Evolutionary conservation across 228 moss, liverwort and hornwort genomes (phyloP), one percentile per base, ranked within the genome.

Genomic region (Sphagnum magellanicum): DNA sequence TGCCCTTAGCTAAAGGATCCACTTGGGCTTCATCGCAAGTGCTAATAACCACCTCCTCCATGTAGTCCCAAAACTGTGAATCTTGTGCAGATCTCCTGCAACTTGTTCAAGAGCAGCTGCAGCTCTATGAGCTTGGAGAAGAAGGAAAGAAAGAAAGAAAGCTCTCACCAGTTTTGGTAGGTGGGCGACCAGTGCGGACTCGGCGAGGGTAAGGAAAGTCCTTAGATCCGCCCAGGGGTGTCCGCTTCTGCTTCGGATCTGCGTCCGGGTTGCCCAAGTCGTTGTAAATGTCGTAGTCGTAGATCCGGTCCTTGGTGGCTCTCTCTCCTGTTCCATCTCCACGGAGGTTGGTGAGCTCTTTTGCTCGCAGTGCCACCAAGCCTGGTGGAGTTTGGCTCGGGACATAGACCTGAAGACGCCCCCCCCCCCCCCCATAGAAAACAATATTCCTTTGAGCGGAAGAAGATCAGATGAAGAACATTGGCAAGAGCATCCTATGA

Each of bases 261-360:
- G 66, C 78, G 67, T 91, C 91, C 47, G 84, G 60, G 75, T 86
- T 76, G 48, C 88, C 91, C 11, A 88, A 80, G 73, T 91, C 88
- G 10, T 91, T 87, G 84, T 91, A 91, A 5, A 75, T 12, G n/a
- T 68, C 84, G 68, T 91, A 91, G 68, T 91, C 91, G 65, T 88
- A 91, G 48, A 91, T 67, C 59, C 91, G 88, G 53, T 91, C 91
- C 86, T 77, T 80, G 16, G 70, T 72, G 73, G 84, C 78, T 70
- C 87, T 79, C 76, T 76, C 71, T 63, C 82, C 83, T 62, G 70
- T 74, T 5, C 84, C 90, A 64, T 67, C 73, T 51, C 90, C 90
- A 74, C 81, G 87, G 52, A 90, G 70, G 50, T 69, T 76, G 10
- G 65, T 64, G 47, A 90, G 73, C 52, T 87, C 87, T 51, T 79